phyloP scores from a whole-genome alignment of 352 stramenopile genomes.

The Pythium rhizo-oryzae region DNA sequence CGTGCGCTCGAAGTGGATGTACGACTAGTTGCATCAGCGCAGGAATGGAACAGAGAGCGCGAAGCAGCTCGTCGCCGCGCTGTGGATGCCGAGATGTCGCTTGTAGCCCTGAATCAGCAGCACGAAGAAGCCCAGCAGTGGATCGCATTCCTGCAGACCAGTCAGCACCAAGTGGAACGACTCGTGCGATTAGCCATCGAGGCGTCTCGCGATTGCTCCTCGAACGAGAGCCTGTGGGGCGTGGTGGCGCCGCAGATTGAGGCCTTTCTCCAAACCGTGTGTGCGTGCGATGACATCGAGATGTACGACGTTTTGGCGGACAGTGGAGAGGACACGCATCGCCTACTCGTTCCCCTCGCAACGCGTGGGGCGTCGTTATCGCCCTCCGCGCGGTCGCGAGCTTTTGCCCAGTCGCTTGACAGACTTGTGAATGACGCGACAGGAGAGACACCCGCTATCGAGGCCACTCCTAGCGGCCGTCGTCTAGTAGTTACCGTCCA shows the following conservation, averaged over 20 bases:
- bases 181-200: not conserved
- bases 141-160: conserved; percentile 12
- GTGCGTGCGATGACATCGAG: conserved; percentile 13
- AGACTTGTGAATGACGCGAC: not conserved
- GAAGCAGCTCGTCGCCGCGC: not conserved
- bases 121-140: conserved; percentile 12
- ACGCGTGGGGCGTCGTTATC: not conserved
- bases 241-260: not conserved
- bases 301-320: conserved; percentile 5
- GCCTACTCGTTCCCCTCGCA: not conserved
- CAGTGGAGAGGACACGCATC: not conserved
- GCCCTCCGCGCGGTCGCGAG: not conserved
- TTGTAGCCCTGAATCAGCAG: not conserved
- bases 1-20: conserved; percentile 12
- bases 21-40: not conserved
- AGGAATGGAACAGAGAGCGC: not conserved
- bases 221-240: not conserved
- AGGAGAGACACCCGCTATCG: not conserved
- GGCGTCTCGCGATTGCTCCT: not conserved
- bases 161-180: not conserved
- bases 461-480: not conserved
- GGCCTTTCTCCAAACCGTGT: conserved; percentile 4
- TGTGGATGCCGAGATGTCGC: conserved; percentile 2
- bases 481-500: not conserved
- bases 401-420: not conserved